Percentiles rank a stretch among this genome's conserved stretches.
phyloP scores from a whole-genome alignment of 768 basidiomycete species.

The Sporobolomyces pararoseus region DNA sequence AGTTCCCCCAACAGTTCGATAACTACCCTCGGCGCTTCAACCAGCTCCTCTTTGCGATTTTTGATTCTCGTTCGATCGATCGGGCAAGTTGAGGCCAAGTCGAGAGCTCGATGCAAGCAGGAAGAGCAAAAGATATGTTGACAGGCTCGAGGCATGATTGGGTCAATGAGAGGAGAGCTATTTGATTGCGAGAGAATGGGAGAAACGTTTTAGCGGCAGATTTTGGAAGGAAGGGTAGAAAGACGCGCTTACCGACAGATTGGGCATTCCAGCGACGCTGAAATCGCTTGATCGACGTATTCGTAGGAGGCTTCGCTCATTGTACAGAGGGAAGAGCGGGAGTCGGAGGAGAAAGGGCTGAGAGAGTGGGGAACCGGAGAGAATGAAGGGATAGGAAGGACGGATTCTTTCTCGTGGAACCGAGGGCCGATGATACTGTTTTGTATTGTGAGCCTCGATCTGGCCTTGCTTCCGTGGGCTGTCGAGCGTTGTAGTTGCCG shows the following conservation, averaged over 20 bases:
- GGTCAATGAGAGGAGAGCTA: constrained; percentile 16
- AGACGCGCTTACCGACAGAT: constrained; percentile 19
- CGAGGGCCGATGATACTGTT: too few species aligned
- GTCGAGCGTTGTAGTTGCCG: neutral
- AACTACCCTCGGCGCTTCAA: constrained; percentile 9
- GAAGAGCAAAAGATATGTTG: constrained; percentile 28
- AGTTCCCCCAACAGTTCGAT: constrained; percentile 26
- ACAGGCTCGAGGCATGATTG: constrained; percentile 10
- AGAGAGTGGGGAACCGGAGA: neutral
- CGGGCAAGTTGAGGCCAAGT: constrained; percentile 14
- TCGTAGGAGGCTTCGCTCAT: constrained; percentile 4
- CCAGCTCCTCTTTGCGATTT: neutral
- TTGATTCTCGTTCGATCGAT: constrained; percentile 15
- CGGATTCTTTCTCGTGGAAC: too few species aligned
- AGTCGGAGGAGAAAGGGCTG: neutral
- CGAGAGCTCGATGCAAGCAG: constrained; percentile 27
- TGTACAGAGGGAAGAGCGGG: neutral
- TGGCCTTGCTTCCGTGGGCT: too few species aligned
- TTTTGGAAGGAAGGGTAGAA: neutral
- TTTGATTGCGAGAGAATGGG: neutral
- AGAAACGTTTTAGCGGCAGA: neutral
- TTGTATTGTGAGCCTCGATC: too few species aligned
- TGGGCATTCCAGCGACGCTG: constrained; percentile 20
- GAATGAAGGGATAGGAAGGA: neutral
- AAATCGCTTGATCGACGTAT: constrained; percentile 6